Base-by-base conservation (phyloP, 129 eudicot species). In the Deinandra increscens region DNA sequence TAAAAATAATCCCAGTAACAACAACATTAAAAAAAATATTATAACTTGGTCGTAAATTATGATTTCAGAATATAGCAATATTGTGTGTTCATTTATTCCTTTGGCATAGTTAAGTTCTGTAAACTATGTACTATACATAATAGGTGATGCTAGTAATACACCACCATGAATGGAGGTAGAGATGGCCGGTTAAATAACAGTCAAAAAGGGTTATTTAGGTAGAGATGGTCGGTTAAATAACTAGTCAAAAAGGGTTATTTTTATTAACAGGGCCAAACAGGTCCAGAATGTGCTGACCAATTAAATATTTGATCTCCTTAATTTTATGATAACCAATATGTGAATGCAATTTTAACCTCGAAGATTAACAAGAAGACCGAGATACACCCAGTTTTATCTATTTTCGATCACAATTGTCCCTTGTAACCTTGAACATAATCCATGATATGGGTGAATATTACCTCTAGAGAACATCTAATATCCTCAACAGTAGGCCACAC, bases 401-500 rank as follows among this genome's bases (percentile, higher is more conserved):
- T 59, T 59, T 10, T 11, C 6, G 34, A 22, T 55, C 36, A 55
- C 23, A 55, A 55, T 23, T 55, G 17, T 29, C 36, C 37, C 9
- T 23, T 4, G 10, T 11, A 43, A 23, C 55, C 49, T 14, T 34
- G 68, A 18, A 10, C 17, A 55, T 44, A 45, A 53, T 31, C 43
- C 56, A 75, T 22, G 60, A 43, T 60, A 76, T 63, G 54, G 31
- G 45, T 6, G 45, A 6, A 53, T 42, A 43, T 66, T 84, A 94
- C 97, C 99, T 94, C 99, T 12, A 94, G 72, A 69, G 99, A 94
- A 81, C 95, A 87, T 78, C 97, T 87, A 77, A 94, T 88, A 75
- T 94, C 96, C 81, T 94, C 99, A 44, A 94, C 97, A 38, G 88
- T 83, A 69, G 97, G 99, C 97, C 99, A 94, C 59, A 94, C 70